Evolutionary conservation across 176 grass and related monocot species (phyloP).

Genomic region (Alopecurus myosuroides): DNA sequence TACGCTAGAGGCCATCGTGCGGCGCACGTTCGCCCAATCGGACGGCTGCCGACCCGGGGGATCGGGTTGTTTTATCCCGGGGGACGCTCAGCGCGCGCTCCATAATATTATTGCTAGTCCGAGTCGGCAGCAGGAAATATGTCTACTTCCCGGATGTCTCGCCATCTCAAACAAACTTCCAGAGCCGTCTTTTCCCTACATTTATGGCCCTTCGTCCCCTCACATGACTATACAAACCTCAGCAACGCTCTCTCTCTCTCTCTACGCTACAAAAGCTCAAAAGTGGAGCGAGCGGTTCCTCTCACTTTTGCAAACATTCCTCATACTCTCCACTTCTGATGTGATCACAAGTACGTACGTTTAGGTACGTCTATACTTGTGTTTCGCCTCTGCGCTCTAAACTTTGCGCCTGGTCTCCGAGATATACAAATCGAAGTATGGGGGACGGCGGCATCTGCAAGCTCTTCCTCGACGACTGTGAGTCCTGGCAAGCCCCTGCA

Average conservation of each 20-base stretch:
- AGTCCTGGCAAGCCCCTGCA: not conserved
- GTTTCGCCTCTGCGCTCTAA: not conserved
- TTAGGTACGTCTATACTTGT: not conserved
- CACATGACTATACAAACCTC: conserved; percentile 13
- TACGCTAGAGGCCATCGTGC: no score
- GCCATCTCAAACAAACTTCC: not conserved
- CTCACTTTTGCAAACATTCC: conserved; percentile 26
- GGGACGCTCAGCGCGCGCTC: no score
- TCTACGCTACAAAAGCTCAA: not conserved
- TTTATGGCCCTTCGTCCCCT: conserved; percentile 25
- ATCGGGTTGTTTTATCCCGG: no score
- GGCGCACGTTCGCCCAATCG: no score
- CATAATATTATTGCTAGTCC: not conserved
- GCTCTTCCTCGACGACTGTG: conserved; percentile 15
- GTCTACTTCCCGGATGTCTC: not conserved
- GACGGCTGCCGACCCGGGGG: no score
- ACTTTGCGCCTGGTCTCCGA: not conserved
- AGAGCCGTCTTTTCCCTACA: conserved; percentile 18
- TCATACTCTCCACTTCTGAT: not conserved
- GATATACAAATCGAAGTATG: conserved; percentile 16
- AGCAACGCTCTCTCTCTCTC: conserved; percentile 4
- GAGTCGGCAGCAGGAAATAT: not conserved
- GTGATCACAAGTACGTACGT: not conserved
- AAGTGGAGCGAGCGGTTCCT: not conserved
- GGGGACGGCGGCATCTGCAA: conserved; percentile 24